These are phyloP conservation scores for Debaryomyces fabryi DNA, from an alignment of 1,139 yeast species.

Conservation along the genomic window DNA sequence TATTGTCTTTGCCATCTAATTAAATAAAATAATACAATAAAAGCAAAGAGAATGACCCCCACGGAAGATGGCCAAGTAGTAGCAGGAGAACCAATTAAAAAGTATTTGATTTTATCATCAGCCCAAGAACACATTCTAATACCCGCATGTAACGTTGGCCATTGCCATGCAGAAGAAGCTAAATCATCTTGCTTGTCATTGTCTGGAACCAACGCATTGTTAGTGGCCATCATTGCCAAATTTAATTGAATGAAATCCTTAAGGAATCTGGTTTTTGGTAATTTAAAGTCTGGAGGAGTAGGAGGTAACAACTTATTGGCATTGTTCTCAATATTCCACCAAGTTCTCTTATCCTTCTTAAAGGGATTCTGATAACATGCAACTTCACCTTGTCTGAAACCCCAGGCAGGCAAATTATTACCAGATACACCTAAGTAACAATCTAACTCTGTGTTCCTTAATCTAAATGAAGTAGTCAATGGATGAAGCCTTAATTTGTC, in stretches of 20 bases:
- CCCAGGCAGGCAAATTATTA: conserved; percentile 88
- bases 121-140: conserved; percentile 97
- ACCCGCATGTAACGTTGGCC: conserved; percentile 95
- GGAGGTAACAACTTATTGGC: conserved; percentile 72
- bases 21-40: conserved; percentile 57
- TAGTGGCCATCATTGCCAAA: conserved; percentile 98
- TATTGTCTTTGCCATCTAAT: conserved; percentile 95
- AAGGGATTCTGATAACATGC: conserved; percentile 79
- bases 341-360: conserved; percentile 86
- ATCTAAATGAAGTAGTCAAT: conserved; percentile 81
- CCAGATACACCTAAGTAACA: conserved; percentile 92
- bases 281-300: conserved; percentile 69
- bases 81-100: conserved; percentile 88
- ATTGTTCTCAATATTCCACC: conserved; percentile 98
- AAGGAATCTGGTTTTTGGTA: conserved; percentile 82
- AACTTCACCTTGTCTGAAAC: conserved; percentile 97
- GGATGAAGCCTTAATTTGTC: conserved; percentile 75
- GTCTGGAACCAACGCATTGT: conserved; percentile 94
- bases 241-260: conserved; percentile 91
- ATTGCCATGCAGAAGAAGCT: conserved; percentile 95
- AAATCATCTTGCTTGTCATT: conserved; percentile 87
- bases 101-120: conserved; percentile 77
- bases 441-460: conserved; percentile 64
- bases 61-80: conserved; percentile 91
- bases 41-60: conserved; percentile 65